Base-by-base conservation (phyloP, 2,329 filamentous ascomycete species). In the Elsinoe arachidis region DNA sequence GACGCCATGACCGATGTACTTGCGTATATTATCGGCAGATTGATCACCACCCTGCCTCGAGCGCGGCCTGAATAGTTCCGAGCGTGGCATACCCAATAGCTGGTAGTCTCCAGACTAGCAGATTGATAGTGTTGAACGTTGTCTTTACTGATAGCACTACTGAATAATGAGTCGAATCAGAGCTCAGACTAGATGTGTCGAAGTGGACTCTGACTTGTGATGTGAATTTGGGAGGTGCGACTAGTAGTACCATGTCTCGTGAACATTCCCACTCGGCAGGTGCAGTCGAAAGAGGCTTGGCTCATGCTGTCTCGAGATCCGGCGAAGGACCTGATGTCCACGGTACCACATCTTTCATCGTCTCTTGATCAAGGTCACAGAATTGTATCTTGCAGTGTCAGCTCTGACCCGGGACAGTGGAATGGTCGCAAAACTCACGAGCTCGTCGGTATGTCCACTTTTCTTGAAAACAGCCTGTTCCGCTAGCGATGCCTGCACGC, bases 391-490 rank as follows among this genome's bases (percentile, higher is more conserved):
- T 30, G 26, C 26, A 9, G 5, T 30, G 26, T 30, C 26, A 30
- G 26, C 26, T 30, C 26, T 64, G 51, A 49, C 43, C 26, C 11
- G 37, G 26, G 17, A 43, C 41, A 60, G 17, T 2, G 11, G 39
- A 21, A 12, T 26, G 11, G 21, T 12, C 10, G 5, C n/a, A 19
- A 2, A 21, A 60, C 81, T 73, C 76, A 92, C 88, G 72, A 89
- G 78, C 63, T 95, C 89, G 68, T 90, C 87, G 9, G 80, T 73
- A 30, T 74, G 73, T 43, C 78, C 78, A 4, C 76, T 75, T 59
- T 78, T 79, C 5, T 90, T 89, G 72, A 85, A 97, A 21, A 97
- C 73, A 3, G 89, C 84, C 1, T 84, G 76, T 63, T 97, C 92
- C 1, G 88, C 88, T 52, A 90, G 73, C 66, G 90, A 95, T 9